These are phyloP conservation scores for Gillenia trifoliata DNA, from an alignment of 306 rosid genomes.

Conservation along the genomic window DNA sequence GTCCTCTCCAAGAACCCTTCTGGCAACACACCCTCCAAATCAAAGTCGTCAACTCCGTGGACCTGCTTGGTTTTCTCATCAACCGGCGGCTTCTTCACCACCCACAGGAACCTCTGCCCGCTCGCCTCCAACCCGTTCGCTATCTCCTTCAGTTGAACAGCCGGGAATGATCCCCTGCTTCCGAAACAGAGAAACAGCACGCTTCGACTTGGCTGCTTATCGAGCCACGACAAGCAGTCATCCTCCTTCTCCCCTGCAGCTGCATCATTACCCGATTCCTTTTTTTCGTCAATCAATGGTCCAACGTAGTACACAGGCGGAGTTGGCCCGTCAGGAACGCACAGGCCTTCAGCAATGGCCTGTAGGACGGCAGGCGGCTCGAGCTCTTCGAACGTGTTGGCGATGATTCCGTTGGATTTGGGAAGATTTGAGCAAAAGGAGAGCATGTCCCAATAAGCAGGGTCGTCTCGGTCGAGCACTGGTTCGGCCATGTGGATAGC, in stretches of 20 bases:
- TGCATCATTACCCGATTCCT: too few relatives aligned
- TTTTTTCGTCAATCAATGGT: constrained; percentile 13
- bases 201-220: constrained; percentile 21
- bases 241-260: neutral
- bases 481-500: neutral
- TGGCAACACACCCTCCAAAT: constrained; percentile 15
- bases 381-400: constrained; percentile 23
- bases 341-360: constrained; percentile 6
- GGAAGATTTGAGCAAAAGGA: constrained; percentile 2
- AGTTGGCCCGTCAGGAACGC: constrained; percentile 10
- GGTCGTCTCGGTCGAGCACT: constrained; percentile 4
- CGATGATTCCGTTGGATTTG: constrained; percentile 11
- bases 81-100: constrained; percentile 7
- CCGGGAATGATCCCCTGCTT: constrained; percentile 21
- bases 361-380: constrained; percentile 8
- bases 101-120: constrained; percentile 29
- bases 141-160: constrained; percentile 16
- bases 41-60: neutral
- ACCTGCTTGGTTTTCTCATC: constrained; percentile 9
- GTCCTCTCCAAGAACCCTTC: constrained; percentile 35
- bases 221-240: constrained; percentile 28
- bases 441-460: neutral
- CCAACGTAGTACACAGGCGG: constrained; percentile 29
- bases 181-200: constrained; percentile 31
- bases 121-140: constrained; percentile 27